Conservation (phyloP, 225 moss, liverwort and hornwort species). For the Polytrichum formosum region DNA sequence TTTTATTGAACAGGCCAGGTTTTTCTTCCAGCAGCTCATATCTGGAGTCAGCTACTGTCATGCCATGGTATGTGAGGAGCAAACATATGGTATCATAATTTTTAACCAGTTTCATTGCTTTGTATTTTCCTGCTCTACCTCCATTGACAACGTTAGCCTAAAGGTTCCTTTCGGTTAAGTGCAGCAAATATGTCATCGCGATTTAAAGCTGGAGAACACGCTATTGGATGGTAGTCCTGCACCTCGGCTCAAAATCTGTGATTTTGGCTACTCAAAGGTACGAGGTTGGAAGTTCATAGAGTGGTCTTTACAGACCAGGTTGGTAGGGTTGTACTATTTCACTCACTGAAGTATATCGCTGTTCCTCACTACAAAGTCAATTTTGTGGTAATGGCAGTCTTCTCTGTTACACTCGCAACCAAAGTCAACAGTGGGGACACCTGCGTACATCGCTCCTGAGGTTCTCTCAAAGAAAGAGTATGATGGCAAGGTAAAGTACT, state of each 20-base stretch:
- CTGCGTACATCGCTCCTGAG: constrained; percentile 96
- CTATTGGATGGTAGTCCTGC: constrained; percentile 92
- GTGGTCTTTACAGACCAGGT: too few species aligned
- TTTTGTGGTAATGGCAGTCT: constrained; percentile 45
- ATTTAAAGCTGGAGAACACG: constrained; percentile 93
- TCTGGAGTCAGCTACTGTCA: constrained; percentile 96
- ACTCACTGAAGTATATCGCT: too few species aligned
- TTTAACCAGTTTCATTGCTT: neutral
- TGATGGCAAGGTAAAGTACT: constrained; percentile 81
- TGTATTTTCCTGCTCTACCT: neutral
- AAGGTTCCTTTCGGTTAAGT: neutral
- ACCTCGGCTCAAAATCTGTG: constrained; percentile 91
- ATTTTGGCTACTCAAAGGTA: constrained; percentile 73
- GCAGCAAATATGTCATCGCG: constrained; percentile 93
- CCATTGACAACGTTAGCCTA: neutral
- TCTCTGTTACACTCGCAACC: constrained; percentile 92
- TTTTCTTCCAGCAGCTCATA: constrained; percentile 93
- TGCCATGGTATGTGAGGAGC: constrained; percentile 42
- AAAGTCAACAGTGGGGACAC: constrained; percentile 97
- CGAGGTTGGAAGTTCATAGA: neutral
- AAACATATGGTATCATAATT: neutral
- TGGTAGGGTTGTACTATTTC: too few species aligned
- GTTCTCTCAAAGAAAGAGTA: constrained; percentile 98
- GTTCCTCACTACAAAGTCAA: too few species aligned
- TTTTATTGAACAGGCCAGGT: constrained; percentile 48